Conservation (phyloP, 108 stramenopile genomes). For the Skeletonema menzelii region DNA sequence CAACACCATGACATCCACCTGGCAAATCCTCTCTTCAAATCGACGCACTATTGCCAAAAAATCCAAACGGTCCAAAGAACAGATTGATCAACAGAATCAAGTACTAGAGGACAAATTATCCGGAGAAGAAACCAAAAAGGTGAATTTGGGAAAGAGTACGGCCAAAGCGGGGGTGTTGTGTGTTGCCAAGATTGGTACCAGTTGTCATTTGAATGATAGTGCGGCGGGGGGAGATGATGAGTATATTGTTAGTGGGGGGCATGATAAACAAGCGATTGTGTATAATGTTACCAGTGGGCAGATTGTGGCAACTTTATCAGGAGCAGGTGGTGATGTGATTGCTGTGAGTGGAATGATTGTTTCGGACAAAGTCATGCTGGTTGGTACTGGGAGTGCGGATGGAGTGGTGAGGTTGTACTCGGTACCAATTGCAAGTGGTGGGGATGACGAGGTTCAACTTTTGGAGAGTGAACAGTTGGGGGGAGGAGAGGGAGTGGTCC, state of each 20-base stretch:
- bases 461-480: conserved; percentile 9
- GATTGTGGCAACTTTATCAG: conserved; percentile 45
- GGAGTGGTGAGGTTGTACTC: conserved; percentile 18
- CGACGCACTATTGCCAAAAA: conserved; percentile 26
- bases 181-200: background rate
- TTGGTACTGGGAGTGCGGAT: conserved; percentile 23
- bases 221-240: background rate
- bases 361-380: conserved; percentile 23
- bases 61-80: conserved; percentile 17
- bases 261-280: conserved; percentile 70
- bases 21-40: conserved; percentile 47
- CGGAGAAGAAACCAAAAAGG: conserved; percentile 28
- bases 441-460: background rate
- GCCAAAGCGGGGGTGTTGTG: conserved; percentile 51
- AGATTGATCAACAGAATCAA: conserved; percentile 13
- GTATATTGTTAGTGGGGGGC: conserved; percentile 65
- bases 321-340: conserved; percentile 16
- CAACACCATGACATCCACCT: conserved; percentile 51
- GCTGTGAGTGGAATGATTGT: conserved; percentile 23
- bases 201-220: background rate
- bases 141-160: conserved; percentile 59
- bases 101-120: conserved; percentile 32
- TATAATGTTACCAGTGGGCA: conserved; percentile 54
- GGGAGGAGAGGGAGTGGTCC: background rate
- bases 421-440: conserved; percentile 4